These are phyloP conservation scores for Sicyos baderoa DNA, from an alignment of 306 rosid species.

Conservation along the genomic window DNA sequence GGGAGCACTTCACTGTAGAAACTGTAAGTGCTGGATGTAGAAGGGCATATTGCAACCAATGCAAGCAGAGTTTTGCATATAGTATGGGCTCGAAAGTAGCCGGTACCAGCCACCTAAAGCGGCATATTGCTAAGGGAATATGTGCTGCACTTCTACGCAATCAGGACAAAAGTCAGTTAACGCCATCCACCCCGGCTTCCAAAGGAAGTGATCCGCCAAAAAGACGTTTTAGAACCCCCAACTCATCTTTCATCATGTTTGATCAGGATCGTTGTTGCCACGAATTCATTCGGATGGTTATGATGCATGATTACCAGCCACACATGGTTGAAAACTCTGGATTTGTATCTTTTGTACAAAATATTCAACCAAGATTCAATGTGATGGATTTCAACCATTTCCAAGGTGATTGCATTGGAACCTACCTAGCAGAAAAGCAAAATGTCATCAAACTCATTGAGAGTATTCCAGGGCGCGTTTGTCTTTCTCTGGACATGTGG, in stretches of 20 bases:
- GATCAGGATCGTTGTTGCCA: constrained; percentile 76
- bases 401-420: constrained; percentile 89
- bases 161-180: constrained; percentile 44
- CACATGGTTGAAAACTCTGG: constrained; percentile 93
- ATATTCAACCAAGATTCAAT: constrained; percentile 80
- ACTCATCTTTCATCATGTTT: constrained; percentile 45
- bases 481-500: constrained; percentile 84
- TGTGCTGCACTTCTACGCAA: constrained; percentile 69
- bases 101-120: constrained; percentile 92
- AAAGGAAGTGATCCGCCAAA: constrained; percentile 48
- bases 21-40: constrained; percentile 71
- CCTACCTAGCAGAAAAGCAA: constrained; percentile 66
- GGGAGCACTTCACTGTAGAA: constrained; percentile 95
- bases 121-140: constrained; percentile 85
- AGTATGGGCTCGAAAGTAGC: constrained; percentile 94
- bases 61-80: constrained; percentile 86
- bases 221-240: constrained; percentile 58
- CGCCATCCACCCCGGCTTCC: constrained; percentile 52
- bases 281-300: constrained; percentile 86
- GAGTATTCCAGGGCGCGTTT: constrained; percentile 68
- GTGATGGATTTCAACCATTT: constrained; percentile 67
- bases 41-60: constrained; percentile 86
- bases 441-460: constrained; percentile 46
- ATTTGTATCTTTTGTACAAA: constrained; percentile 71
- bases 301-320: constrained; percentile 90